Conservation (phyloP, 495 filamentous ascomycete species). For the Penicillium turbatum region DNA sequence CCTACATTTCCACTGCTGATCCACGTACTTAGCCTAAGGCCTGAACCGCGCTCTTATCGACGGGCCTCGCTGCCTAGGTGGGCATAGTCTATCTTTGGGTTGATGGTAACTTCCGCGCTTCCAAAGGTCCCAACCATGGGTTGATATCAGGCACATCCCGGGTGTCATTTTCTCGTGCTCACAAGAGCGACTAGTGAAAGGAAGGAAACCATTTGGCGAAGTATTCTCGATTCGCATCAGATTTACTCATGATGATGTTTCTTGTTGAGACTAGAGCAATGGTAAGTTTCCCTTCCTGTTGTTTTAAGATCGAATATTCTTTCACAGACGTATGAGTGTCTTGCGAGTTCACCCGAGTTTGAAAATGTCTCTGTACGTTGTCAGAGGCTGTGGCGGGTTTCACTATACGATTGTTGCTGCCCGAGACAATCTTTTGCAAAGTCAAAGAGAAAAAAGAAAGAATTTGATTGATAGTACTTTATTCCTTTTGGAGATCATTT, state of each 20-base stretch:
- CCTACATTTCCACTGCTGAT: background rate
- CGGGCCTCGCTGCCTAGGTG: background rate
- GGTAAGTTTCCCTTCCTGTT: background rate
- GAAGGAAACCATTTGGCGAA: too few species aligned
- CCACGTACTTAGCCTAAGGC: background rate
- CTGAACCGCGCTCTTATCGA: background rate
- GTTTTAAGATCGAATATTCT: background rate
- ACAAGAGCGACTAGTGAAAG: too few species aligned
- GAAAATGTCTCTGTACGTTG: background rate
- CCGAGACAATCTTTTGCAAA: background rate
- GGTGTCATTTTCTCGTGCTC: background rate
- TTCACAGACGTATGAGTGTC: background rate
- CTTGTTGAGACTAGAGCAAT: background rate
- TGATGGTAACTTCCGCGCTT: background rate
- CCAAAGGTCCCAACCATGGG: too few species aligned
- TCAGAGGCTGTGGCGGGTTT: background rate
- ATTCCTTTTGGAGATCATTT: constrained; percentile 2
- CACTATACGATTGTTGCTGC: background rate
- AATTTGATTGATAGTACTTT: constrained; percentile 7
- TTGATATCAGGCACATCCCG: background rate
- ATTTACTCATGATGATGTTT: too few species aligned
- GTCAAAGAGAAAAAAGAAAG: background rate
- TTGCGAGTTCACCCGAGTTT: background rate
- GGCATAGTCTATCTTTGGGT: background rate
- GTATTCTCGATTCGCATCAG: too few species aligned